These are phyloP conservation scores for Botrytis byssoidea DNA, from an alignment of 2,329 filamentous ascomycete species.

Conservation along the genomic window DNA sequence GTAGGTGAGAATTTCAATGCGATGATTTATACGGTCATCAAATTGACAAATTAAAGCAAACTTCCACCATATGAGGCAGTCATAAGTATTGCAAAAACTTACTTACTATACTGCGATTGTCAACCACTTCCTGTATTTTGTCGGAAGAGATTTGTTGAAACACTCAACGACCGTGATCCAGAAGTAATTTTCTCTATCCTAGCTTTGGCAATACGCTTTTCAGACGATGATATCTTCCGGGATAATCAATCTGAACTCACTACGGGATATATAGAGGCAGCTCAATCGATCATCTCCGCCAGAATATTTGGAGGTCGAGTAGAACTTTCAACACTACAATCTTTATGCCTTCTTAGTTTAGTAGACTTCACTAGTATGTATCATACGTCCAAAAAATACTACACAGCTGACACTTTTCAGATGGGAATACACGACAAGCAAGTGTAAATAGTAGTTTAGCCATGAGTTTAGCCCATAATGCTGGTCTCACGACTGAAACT, in stretches of 20 bases:
- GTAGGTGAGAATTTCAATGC: conserved; percentile 21
- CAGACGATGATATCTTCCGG: conserved; percentile 33
- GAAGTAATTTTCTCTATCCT: conserved; percentile 42
- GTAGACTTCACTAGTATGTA: conserved; percentile 41
- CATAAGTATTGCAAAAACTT: conserved; percentile 43
- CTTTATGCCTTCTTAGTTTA: conserved; percentile 42
- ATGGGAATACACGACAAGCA: conserved; percentile 47
- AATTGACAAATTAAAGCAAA: conserved; percentile 25
- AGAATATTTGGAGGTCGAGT: conserved; percentile 41
- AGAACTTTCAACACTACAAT: conserved; percentile 43
- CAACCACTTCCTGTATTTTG: conserved; percentile 51
- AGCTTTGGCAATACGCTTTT: conserved; percentile 46
- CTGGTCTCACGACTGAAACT: conserved; percentile 44
- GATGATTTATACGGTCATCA: neutral
- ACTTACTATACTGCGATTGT: conserved; percentile 49
- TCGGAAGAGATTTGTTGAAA: conserved; percentile 43
- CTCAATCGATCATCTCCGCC: conserved; percentile 39
- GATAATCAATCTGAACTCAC: conserved; percentile 33
- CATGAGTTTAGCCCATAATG: conserved; percentile 47
- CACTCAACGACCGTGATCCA: conserved; percentile 41
- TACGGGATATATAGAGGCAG: conserved; percentile 41
- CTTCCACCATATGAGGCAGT: conserved; percentile 44
- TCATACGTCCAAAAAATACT: no score
- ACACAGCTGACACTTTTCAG: conserved; percentile 30
- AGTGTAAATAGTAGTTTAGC: conserved; percentile 47